Evolutionary conservation across 1,284 basidiomycete species (phyloP).

Genomic region (Rhizoctonia solani): DNA sequence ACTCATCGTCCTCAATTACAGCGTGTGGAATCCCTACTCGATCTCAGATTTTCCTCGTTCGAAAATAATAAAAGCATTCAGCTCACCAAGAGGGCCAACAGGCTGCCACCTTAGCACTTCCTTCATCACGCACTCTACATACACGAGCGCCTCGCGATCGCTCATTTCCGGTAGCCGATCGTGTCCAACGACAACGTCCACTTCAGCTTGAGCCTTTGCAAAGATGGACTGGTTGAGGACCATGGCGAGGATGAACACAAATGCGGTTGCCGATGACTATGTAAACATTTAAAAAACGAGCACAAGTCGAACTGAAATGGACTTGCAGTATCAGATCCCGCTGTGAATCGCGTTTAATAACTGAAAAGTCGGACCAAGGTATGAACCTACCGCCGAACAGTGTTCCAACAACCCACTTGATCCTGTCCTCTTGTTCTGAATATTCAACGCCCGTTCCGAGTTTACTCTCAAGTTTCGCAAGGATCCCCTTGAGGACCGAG

Average conservation of each 20-base stretch:
- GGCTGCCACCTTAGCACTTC: constrained; percentile 27
- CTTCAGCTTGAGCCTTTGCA: constrained; percentile 18
- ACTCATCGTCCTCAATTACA: constrained; percentile 36
- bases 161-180: constrained; percentile 30
- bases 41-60: background rate
- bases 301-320: background rate
- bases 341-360: background rate
- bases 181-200: constrained; percentile 25
- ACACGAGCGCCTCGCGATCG: constrained; percentile 15
- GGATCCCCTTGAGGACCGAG: background rate
- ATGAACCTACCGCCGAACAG: constrained; percentile 25
- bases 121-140: constrained; percentile 12
- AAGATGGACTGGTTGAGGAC: constrained; percentile 31
- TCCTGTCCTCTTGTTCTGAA: constrained; percentile 1
- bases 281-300: background rate
- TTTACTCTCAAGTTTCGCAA: background rate
- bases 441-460: no score
- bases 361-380: no score
- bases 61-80: background rate
- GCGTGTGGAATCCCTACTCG: constrained; percentile 28
- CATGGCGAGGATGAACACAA: constrained; percentile 29
- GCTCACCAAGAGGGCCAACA: constrained; percentile 29
- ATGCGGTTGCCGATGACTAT: background rate
- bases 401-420: constrained; percentile 19
- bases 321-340: constrained; percentile 26